Evolutionary conservation across 75 land plant genomes (phyloP).

Genomic region (Cunninghamia lanceolata): DNA sequence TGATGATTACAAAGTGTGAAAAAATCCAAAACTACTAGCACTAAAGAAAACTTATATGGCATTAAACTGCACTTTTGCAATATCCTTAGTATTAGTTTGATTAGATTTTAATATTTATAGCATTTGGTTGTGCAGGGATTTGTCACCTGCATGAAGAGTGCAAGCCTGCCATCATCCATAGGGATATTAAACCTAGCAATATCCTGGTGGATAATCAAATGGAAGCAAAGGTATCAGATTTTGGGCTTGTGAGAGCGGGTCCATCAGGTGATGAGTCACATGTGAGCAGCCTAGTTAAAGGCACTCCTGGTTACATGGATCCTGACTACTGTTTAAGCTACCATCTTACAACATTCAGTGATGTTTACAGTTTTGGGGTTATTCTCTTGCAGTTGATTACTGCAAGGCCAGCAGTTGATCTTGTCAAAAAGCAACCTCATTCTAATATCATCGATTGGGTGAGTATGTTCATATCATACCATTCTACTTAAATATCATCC

Average conservation of each 20-base stretch:
- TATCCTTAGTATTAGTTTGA: too few relatives aligned
- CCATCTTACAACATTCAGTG: slow-evolving; percentile 44
- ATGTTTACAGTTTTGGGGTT: slow-evolving; percentile 57
- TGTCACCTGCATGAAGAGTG: slow-evolving; percentile 45
- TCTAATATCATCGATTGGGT: slow-evolving; percentile 57
- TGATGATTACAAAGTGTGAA: too few relatives aligned
- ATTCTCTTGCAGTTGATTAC: slow-evolving; percentile 49
- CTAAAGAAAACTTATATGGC: too few relatives aligned
- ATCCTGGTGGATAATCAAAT: slow-evolving; percentile 43
- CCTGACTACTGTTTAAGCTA: slow-evolving; percentile 46
- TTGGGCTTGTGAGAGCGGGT: slow-evolving; percentile 42
- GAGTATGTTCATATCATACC: not conserved
- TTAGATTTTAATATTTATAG: not conserved
- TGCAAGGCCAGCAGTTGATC: slow-evolving; percentile 43
- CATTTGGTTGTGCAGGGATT: slow-evolving; percentile 19
- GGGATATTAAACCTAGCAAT: slow-evolving; percentile 59
- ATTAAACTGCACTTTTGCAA: too few relatives aligned
- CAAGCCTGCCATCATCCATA: slow-evolving; percentile 51
- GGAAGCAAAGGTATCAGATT: slow-evolving; percentile 51
- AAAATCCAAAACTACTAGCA: too few relatives aligned
- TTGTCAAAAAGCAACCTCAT: slow-evolving; percentile 13
- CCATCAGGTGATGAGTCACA: slow-evolving; percentile 31
- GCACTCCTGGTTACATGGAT: slow-evolving; percentile 55
- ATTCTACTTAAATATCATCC: too few relatives aligned
- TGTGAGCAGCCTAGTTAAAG: slow-evolving; percentile 29